A percentile compares a stretch with the other conserved stretches of the same genome.
These are phyloP conservation scores for Syzygium malaccense DNA, from an alignment of 441 rosid genomes.

Conservation along the genomic window DNA sequence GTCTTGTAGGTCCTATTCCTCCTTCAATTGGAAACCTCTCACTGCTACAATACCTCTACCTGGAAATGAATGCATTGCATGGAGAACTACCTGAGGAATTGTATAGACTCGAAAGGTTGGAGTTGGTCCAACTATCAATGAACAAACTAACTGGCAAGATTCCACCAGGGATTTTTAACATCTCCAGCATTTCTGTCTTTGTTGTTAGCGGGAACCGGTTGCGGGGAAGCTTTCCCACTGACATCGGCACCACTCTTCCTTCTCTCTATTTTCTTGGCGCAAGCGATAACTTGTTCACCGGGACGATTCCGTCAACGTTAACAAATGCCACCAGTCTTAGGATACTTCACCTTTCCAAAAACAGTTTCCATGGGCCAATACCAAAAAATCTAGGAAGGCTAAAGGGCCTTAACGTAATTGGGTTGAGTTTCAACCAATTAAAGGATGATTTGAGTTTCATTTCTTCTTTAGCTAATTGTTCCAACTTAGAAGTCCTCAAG, in stretches of 20 bases:
- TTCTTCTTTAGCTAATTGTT: neutral
- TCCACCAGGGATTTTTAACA: neutral
- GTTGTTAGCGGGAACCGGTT: fast-evolving
- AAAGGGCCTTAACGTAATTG: fast-evolving
- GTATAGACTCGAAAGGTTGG: neutral
- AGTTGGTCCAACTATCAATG: fast-evolving
- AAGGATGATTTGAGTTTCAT: neutral
- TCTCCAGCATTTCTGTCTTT: fast-evolving
- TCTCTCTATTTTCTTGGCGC: fast-evolving
- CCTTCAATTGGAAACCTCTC: neutral
- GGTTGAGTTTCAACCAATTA: fast-evolving
- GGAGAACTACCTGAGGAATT: neutral
- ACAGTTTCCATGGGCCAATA: neutral
- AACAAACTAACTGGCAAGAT: neutral
- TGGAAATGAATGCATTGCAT: fast-evolving
- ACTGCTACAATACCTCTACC: fast-evolving
- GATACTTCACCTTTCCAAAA: fast-evolving
- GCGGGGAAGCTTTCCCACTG: neutral
- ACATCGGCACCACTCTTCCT: neutral
- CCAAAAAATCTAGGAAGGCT: neutral
- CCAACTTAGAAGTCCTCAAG: fast-evolving
- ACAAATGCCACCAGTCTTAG: neutral
- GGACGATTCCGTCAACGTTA: neutral
- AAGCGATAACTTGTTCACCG: fast-evolving
- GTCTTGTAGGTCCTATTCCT: neutral